A percentile compares a stretch with the other conserved stretches of the same genome.
Evolutionary conservation across 2,329 filamentous ascomycete species (phyloP).

Genomic region (Atkinsonella hypoxylon): DNA sequence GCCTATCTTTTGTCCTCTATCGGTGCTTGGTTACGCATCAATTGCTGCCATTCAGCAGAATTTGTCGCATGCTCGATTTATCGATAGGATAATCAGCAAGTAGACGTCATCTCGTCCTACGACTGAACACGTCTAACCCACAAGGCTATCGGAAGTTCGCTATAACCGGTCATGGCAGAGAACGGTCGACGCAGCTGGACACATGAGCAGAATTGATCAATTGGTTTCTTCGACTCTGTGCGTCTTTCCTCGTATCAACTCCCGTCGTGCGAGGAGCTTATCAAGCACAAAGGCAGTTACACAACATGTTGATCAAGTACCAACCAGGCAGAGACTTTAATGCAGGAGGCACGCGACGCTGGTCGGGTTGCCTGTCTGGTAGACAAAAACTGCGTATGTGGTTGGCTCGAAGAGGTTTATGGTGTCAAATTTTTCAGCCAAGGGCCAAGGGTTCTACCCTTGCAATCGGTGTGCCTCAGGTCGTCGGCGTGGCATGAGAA

Average conservation of each 20-base stretch:
- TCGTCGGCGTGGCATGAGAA: neutral
- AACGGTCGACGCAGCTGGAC: neutral
- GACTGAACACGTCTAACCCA: neutral
- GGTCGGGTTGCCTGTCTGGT: neutral
- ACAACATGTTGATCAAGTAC: neutral
- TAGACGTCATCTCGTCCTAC: neutral
- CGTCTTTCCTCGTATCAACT: neutral
- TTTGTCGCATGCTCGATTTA: neutral
- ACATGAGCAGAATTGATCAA: neutral
- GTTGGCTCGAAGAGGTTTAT: neutral
- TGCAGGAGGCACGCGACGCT: neutral
- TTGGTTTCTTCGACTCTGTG: neutral
- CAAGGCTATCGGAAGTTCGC: too few species aligned
- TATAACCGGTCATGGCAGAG: neutral
- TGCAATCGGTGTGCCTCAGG: neutral
- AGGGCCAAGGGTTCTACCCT: neutral
- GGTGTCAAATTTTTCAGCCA: neutral
- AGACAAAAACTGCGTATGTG: neutral
- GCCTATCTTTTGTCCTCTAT: neutral
- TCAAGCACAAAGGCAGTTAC: neutral
- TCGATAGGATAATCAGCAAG: neutral
- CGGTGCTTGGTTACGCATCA: neutral
- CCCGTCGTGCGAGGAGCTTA: neutral
- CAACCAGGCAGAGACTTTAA: neutral
- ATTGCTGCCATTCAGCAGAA: neutral